Evolutionary conservation across 106 monocot genomes (phyloP), one percentile per base, ranked within the genome.

Genomic region (Acorus calamus): DNA sequence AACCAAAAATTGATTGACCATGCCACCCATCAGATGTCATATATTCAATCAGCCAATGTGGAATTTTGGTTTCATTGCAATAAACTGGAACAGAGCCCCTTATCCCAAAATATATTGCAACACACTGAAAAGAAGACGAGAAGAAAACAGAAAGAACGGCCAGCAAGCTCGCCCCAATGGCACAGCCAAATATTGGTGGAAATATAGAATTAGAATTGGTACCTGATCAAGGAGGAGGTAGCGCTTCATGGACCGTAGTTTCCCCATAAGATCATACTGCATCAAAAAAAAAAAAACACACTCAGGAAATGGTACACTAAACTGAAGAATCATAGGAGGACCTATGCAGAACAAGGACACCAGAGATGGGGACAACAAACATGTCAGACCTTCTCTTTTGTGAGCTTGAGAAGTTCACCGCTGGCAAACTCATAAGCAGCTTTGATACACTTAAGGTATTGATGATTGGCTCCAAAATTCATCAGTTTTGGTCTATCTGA

Each of bases 171-270:
- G 28, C 28, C 28, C 28, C 28, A 28, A 28, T 1, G 1, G 28
- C 28, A 28, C 28, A 28, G 28, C 10, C 8, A 46, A 46, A 47
- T 4, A 43, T 42, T n/a, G 42, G 49, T 3, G 1, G 10, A 55
- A 62, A 7, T 46, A 41, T 47, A 49, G 11, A 3, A 2, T 56
- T 42, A 13, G 48, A 14, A 52, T 2, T 9, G 64, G 47, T 83
- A 98, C 96, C 88, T 98, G 96, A 59, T 98, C 91, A 51, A 92
- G 75, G 67, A 99, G 98, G 13, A 99, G 77, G 67, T 92, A 99
- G 5, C 77, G 83, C 77, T 99, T 99, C 78, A 99, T 70, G 45
- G 88, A 88, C 7, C 83, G 78, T 14, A 99, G 60, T 64, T 91
- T 99, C 44, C 92, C 85, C 58, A 85, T 73, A 55, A 99, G 81